These are phyloP conservation scores for Populus euphratica DNA, from an alignment of 345 rosid species.

Conservation along the genomic window DNA sequence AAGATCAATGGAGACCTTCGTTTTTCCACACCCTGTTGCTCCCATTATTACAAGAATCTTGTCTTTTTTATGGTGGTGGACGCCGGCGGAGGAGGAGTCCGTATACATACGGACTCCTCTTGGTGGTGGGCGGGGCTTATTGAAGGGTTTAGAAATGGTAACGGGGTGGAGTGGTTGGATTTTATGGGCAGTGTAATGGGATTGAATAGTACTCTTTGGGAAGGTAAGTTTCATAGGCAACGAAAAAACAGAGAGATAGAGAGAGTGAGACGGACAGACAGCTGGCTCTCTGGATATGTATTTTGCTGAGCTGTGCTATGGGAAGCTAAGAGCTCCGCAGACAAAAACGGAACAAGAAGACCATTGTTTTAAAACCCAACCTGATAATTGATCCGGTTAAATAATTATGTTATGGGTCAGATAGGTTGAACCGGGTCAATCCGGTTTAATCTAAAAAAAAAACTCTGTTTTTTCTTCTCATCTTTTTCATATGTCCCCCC, in stretches of 20 bases:
- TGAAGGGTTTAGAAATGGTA: not conserved
- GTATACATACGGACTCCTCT: conserved; percentile 14
- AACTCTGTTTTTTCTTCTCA: no score
- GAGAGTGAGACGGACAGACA: no score
- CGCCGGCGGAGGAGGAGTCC: conserved; percentile 6
- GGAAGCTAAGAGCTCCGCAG: not conserved
- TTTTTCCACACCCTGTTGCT: conserved; percentile 85
- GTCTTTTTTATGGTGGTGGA: conserved; percentile 21
- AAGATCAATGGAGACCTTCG: conserved; percentile 75
- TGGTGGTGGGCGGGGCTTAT: not conserved
- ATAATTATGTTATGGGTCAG: no score
- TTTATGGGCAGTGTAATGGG: conserved; percentile 1
- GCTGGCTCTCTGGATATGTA: not conserved
- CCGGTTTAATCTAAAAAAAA: no score
- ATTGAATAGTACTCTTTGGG: not conserved
- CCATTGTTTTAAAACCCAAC: not conserved
- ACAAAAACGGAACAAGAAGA: not conserved
- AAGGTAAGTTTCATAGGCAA: conserved; percentile 7
- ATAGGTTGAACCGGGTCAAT: no score
- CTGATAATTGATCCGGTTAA: no score
- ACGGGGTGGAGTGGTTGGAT: not conserved
- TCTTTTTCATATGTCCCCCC: no score
- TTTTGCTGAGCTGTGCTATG: conserved; percentile 7
- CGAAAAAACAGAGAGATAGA: not conserved
- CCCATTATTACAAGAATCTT: conserved; percentile 78